Evolutionary conservation across 176 grass and related monocot genomes (phyloP).

Genomic region (Cocos nucifera): DNA sequence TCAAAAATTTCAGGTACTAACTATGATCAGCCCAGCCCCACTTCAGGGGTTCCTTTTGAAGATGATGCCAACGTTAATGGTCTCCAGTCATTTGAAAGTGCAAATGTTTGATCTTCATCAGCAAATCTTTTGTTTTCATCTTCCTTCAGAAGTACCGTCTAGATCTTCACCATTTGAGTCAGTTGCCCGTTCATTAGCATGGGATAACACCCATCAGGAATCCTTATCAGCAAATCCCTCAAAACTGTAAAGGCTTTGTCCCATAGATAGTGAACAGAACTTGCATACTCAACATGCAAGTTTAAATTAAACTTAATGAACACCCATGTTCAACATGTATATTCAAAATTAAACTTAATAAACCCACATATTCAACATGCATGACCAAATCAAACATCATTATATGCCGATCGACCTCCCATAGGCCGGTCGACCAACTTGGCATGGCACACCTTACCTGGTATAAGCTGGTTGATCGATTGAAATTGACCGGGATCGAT

Average conservation of each 20-base stretch:
- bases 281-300: no score
- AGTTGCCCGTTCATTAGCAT: slow-evolving; percentile 48
- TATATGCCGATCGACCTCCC: no score
- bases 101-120: neutral
- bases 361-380: no score
- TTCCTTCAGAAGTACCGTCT: slow-evolving; percentile 31
- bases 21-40: slow-evolving; percentile 53
- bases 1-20: slow-evolving; percentile 9
- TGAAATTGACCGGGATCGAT: no score
- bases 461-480: no score
- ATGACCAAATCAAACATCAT: no score
- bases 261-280: no score
- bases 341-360: no score
- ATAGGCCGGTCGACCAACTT: no score
- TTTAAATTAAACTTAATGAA: no score
- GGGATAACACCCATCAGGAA: slow-evolving; percentile 37
- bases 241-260: slow-evolving; percentile 16
- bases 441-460: no score
- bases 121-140: neutral
- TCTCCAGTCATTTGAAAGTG: slow-evolving; percentile 40
- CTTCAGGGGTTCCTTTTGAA: slow-evolving; percentile 60
- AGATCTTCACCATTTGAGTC: slow-evolving; percentile 35
- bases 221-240: slow-evolving; percentile 8
- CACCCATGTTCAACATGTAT: no score
- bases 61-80: slow-evolving; percentile 37